A percentile compares a stretch with the other conserved stretches of the same genome.
Conservation (phyloP, 441 rosid species). For the Aquilaria agallochum region DNA sequence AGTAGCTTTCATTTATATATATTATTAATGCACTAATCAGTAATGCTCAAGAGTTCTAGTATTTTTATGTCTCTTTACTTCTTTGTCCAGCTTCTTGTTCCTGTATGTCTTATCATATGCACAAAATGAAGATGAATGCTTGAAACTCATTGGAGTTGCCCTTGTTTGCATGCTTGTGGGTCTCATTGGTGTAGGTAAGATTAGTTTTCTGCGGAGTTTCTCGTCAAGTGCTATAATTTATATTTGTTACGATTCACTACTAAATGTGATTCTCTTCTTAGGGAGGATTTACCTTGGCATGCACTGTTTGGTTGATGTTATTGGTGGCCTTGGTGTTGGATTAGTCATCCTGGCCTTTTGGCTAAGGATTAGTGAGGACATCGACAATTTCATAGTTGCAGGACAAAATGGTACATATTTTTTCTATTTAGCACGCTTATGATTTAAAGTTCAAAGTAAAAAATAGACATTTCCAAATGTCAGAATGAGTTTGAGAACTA, state of each 20-base stretch:
- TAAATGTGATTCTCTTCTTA: slow-evolving; percentile 33
- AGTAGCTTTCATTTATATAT: too few species aligned
- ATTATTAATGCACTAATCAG: too few species aligned
- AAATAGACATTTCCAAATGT: too few species aligned
- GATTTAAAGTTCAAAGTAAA: too few species aligned
- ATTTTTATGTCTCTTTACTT: too few species aligned
- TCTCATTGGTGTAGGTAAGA: slow-evolving; percentile 67
- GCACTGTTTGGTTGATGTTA: slow-evolving; percentile 87
- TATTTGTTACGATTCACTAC: too few species aligned
- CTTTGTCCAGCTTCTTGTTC: too few species aligned
- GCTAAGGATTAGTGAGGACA: slow-evolving; percentile 49
- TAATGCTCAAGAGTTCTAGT: too few species aligned
- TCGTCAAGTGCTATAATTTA: too few species aligned
- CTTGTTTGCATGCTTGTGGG: slow-evolving; percentile 65
- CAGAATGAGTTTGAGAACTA: too few species aligned
- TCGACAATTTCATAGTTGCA: slow-evolving; percentile 64
- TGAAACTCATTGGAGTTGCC: slow-evolving; percentile 49
- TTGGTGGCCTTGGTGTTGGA: slow-evolving; percentile 74
- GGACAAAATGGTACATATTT: slow-evolving; percentile 72
- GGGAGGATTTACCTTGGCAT: slow-evolving; percentile 99
- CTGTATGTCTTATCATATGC: slow-evolving; percentile 46
- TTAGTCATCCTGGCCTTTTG: slow-evolving; percentile 65
- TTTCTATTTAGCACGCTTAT: too few species aligned
- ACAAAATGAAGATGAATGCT: slow-evolving; percentile 28
- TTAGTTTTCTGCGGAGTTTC: slow-evolving; percentile 5